These are phyloP conservation scores for Thermothelomyces thermophilus DNA, from an alignment of 2,329 filamentous ascomycete species.

Conservation along the genomic window DNA sequence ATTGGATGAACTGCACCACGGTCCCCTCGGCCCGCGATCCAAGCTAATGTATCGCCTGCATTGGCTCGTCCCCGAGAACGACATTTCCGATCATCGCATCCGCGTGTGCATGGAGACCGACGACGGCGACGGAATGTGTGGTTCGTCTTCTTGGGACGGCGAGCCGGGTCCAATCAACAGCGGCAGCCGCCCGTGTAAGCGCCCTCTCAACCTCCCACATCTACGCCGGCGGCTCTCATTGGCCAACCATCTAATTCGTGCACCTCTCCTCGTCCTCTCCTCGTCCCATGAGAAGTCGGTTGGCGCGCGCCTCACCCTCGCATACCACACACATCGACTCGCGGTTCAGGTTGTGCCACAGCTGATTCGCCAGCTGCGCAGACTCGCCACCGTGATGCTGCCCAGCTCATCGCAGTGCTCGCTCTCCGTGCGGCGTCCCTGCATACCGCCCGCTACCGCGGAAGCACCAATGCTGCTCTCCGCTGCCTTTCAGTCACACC, in stretches of 20 bases:
- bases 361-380: conserved; percentile 21
- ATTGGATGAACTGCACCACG: background rate
- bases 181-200: conserved; percentile 22
- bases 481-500: conserved; percentile 17
- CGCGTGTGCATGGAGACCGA: too few species aligned
- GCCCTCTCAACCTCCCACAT: conserved; percentile 20
- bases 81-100: background rate
- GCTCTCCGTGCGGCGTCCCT: conserved; percentile 10
- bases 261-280: conserved; percentile 8
- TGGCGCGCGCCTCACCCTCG: conserved; percentile 27
- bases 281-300: conserved; percentile 15
- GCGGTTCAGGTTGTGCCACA: conserved; percentile 6
- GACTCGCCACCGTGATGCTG: conserved; percentile 17
- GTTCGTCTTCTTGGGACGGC: background rate
- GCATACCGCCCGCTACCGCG: conserved; percentile 11
- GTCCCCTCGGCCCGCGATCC: background rate
- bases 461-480: conserved; percentile 15
- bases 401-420: conserved; percentile 15
- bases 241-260: conserved; percentile 14
- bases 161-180: conserved; percentile 18
- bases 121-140: background rate
- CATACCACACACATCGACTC: conserved; percentile 23
- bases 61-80: background rate
- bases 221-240: conserved; percentile 17
- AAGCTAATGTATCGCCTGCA: conserved; percentile 4